Base-by-base conservation (phyloP, 2,329 filamentous ascomycete genomes). In the Fusarium sp. region DNA sequence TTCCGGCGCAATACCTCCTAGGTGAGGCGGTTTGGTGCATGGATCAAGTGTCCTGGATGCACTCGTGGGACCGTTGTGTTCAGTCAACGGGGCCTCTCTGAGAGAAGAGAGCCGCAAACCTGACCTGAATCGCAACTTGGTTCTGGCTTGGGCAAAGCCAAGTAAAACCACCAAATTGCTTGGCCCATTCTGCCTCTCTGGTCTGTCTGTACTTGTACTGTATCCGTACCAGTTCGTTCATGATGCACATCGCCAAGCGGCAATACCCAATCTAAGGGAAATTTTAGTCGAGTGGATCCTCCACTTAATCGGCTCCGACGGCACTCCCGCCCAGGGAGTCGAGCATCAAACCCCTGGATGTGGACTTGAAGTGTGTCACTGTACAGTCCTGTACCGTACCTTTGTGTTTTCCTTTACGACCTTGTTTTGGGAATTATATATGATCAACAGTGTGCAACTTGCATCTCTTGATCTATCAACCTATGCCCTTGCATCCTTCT, bases 161-260 rank as follows among this genome's bases (percentile, higher is more conserved):
- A 64, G 58, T 14, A 55, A 51, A 37, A 37, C 58, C 26, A 26
- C 16, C 31, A 45, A 43, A 68, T 60, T 56, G 53, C 49, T 34
- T 60, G 48, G 53, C 14, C 21, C 54, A 48, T 58, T 48, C 39
- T 58, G 46, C 50, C 50, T 23, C 46, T 23, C n/a, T 37, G 34
- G 34, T 37, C 34, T 39, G 21, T 34, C 23, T 39, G 31, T n/a
- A 49, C 46, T 14, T 30, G 28, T 30, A 30, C 28, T 30, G 28
- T 30, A 30, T 13, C 28, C 21, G 46, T 13, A 51, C 48, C 54
- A 69, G 66, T 68, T 69, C 68, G 66, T 68, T 69, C 68, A 72
- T 73, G 64, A 74, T 77, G 70, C 69, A 74, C 61, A 74, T 77
- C 68, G 76, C 76, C 76, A 77, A 77, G 76, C 73, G 75, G 77